These are phyloP conservation scores for Diaporthe amygdali DNA, from an alignment of 2,329 filamentous ascomycete species.

Conservation along the genomic window DNA sequence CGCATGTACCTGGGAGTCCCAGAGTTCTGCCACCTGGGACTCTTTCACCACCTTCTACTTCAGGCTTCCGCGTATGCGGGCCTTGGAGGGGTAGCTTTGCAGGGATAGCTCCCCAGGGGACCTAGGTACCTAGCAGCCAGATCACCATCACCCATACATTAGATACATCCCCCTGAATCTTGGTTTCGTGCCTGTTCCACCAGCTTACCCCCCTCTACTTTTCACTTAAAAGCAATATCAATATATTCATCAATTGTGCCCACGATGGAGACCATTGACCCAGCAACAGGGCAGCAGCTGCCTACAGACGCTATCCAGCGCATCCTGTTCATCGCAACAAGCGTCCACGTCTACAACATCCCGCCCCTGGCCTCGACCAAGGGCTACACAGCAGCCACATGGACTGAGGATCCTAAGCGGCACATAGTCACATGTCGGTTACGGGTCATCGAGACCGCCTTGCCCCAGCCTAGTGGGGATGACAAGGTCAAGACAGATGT, in stretches of 20 bases:
- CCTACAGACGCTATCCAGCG: constrained; percentile 82
- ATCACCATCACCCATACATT: not conserved
- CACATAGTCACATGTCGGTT: constrained; percentile 87
- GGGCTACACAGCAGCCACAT: constrained; percentile 78
- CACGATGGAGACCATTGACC: constrained; percentile 70
- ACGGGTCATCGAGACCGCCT: constrained; percentile 77
- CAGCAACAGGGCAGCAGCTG: constrained; percentile 70
- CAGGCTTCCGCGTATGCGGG: not conserved
- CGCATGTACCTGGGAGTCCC: not conserved
- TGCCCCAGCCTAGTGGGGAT: constrained; percentile 46
- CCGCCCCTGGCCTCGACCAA: constrained; percentile 79
- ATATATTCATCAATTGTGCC: not conserved
- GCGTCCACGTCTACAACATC: constrained; percentile 87
- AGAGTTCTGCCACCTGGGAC: not conserved
- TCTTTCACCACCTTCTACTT: constrained; percentile 6
- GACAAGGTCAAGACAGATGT: constrained; percentile 74
- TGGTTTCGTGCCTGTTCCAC: not conserved
- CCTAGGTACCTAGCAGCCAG: no score
- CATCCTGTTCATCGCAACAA: constrained; percentile 76
- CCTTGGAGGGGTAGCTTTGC: not conserved
- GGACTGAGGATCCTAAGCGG: constrained; percentile 74
- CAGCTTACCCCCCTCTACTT: not conserved
- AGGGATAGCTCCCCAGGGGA: not conserved
- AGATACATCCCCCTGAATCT: not conserved
- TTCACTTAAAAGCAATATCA: not conserved